These are phyloP conservation scores for Miscanthus lutarioriparius DNA, from an alignment of 176 grass and related monocot genomes.

Conservation along the genomic window DNA sequence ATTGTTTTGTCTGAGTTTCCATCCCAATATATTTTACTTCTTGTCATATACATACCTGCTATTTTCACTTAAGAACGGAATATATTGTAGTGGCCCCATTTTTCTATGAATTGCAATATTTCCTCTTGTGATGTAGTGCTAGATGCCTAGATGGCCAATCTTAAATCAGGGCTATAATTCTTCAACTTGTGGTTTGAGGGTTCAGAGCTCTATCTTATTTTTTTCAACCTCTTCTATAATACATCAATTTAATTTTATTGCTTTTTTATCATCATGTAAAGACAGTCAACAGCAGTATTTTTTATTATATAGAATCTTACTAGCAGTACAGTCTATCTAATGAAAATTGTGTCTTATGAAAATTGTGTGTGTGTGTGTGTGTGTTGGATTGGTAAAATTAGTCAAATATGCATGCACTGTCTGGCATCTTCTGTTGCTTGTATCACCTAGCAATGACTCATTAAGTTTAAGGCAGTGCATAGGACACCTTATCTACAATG, in stretches of 20 bases:
- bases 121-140: neutral
- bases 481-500: neutral
- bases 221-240: neutral
- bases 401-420: neutral
- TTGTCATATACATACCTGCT: neutral
- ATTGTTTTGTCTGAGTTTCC: constrained; percentile 10
- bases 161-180: neutral
- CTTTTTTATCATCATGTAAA: neutral
- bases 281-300: neutral
- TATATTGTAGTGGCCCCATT: neutral
- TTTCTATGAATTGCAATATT: constrained; percentile 2
- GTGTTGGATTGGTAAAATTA: neutral
- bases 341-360: neutral
- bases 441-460: neutral
- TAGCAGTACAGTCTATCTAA: neutral
- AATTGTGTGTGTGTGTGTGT: neutral
- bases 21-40: neutral
- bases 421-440: neutral
- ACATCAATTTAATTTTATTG: constrained; percentile 1
- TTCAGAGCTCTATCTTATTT: neutral
- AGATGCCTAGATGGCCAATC: constrained; percentile 1
- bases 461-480: neutral
- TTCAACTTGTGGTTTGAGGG: neutral
- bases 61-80: neutral
- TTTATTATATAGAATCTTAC: neutral